Conservation (phyloP, 768 basidiomycete species). For the Suillus paluster region DNA sequence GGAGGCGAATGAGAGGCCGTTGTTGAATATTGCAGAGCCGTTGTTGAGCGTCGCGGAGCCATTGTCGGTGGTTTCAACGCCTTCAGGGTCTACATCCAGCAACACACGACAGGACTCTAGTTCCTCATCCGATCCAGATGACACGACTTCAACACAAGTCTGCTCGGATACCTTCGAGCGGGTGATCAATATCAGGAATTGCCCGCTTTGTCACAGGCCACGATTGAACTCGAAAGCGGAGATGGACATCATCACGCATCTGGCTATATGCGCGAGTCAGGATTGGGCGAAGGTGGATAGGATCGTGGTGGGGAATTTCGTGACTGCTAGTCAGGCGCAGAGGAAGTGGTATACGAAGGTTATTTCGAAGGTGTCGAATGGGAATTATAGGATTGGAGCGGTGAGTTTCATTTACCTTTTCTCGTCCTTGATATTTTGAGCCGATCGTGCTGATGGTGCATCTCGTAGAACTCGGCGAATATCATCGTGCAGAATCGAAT, state of each 20-base stretch:
- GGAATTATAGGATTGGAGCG: slow-evolving; percentile 89
- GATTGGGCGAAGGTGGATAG: slow-evolving; percentile 91
- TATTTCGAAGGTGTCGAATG: slow-evolving; percentile 82
- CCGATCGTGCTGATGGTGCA: not conserved
- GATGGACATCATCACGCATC: slow-evolving; percentile 93
- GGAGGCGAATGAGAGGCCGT: slow-evolving; percentile 52
- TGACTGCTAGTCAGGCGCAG: slow-evolving; percentile 93
- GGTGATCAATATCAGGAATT: slow-evolving; percentile 94
- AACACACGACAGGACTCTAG: slow-evolving; percentile 38
- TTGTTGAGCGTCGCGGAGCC: slow-evolving; percentile 28
- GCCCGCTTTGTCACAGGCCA: slow-evolving; percentile 91
- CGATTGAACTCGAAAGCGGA: slow-evolving; percentile 86
- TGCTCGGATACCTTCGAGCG: slow-evolving; percentile 61
- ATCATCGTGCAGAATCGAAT: slow-evolving; percentile 95
- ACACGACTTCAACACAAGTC: slow-evolving; percentile 30
- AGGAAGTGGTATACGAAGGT: slow-evolving; percentile 97
- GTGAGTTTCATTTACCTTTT: no score
- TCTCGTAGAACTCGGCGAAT: slow-evolving; percentile 86
- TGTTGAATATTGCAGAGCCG: slow-evolving; percentile 34
- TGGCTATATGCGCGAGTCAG: slow-evolving; percentile 93
- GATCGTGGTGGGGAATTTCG: slow-evolving; percentile 93
- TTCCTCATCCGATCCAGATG: slow-evolving; percentile 53
- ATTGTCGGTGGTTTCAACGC: slow-evolving; percentile 12
- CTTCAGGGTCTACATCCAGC: not conserved
- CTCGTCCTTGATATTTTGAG: no score